Conservation (phyloP, 768 basidiomycete genomes). For the Boletellus ananas region DNA sequence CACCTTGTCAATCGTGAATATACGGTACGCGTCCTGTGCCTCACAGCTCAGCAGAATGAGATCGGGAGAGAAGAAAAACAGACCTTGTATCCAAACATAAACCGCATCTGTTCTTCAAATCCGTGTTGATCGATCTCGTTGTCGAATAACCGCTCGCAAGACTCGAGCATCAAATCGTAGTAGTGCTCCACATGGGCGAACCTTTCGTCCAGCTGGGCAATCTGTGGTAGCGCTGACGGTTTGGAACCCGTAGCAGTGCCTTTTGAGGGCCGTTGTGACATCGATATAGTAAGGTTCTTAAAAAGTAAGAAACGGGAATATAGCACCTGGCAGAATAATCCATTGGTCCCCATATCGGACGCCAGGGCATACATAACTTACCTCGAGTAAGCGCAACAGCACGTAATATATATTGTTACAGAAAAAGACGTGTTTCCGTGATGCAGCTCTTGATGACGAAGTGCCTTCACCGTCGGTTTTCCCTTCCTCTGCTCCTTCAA, state of each 20-base stretch:
- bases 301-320: constrained; percentile 79
- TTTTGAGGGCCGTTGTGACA: constrained; percentile 30
- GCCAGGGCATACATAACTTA: constrained; percentile 32
- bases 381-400: constrained; percentile 82
- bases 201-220: constrained; percentile 32
- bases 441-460: constrained; percentile 28
- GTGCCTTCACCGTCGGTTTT: constrained; percentile 11
- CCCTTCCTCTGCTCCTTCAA: constrained; percentile 30
- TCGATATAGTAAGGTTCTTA: constrained; percentile 61
- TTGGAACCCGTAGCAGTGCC: constrained; percentile 18
- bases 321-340: constrained; percentile 52
- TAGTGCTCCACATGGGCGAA: constrained; percentile 56
- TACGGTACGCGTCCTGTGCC: constrained; percentile 69
- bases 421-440: constrained; percentile 68
- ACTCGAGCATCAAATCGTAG: constrained; percentile 80
- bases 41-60: constrained; percentile 1
- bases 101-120: constrained; percentile 90
- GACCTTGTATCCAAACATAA: constrained; percentile 82
- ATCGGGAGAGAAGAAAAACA: background rate
- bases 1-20: constrained; percentile 93
- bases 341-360: constrained; percentile 1
- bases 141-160: constrained; percentile 89
- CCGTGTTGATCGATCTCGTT: constrained; percentile 81
- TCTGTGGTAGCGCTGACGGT: constrained; percentile 26
- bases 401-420: constrained; percentile 88